Percentiles rank a stretch among this genome's conserved stretches.
Evolutionary conservation across 257 asterid genomes (phyloP).

Genomic region (Lantana camara): DNA sequence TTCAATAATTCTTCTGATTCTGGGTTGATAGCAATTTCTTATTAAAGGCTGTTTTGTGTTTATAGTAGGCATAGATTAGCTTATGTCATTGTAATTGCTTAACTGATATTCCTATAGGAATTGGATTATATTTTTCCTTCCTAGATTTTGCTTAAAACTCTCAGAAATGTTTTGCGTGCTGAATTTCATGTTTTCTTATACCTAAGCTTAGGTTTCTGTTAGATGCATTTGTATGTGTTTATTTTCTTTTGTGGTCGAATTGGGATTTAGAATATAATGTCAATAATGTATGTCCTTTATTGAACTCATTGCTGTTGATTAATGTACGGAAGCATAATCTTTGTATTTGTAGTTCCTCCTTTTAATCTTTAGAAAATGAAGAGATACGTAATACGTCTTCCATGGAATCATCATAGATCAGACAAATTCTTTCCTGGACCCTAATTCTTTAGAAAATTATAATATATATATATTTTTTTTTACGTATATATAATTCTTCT

Average conservation of each 20-base stretch:
- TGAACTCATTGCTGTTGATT: background rate
- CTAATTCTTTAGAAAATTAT: no score
- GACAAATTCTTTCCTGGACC: no score
- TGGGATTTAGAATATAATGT: background rate
- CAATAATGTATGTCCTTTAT: background rate
- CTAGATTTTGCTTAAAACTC: background rate
- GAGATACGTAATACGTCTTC: constrained; percentile 6
- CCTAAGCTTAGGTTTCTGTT: background rate
- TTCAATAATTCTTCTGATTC: constrained; percentile 1
- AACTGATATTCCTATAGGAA: background rate
- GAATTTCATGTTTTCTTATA: background rate
- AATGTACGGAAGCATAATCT: background rate
- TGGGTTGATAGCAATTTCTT: constrained; percentile 4
- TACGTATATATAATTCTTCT: background rate
- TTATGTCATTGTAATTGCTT: background rate
- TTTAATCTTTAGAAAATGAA: background rate
- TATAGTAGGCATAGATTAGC: background rate
- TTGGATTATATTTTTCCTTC: background rate
- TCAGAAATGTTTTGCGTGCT: background rate
- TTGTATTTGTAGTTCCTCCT: background rate
- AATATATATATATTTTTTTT: no score
- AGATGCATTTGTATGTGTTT: background rate
- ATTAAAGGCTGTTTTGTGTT: background rate
- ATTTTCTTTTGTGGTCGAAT: background rate
- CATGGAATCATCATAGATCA: background rate